Evolutionary conservation across 2,329 filamentous ascomycete genomes (phyloP), one percentile per base, ranked within the genome.

Genomic region (Furcasterigmium furcatum): DNA sequence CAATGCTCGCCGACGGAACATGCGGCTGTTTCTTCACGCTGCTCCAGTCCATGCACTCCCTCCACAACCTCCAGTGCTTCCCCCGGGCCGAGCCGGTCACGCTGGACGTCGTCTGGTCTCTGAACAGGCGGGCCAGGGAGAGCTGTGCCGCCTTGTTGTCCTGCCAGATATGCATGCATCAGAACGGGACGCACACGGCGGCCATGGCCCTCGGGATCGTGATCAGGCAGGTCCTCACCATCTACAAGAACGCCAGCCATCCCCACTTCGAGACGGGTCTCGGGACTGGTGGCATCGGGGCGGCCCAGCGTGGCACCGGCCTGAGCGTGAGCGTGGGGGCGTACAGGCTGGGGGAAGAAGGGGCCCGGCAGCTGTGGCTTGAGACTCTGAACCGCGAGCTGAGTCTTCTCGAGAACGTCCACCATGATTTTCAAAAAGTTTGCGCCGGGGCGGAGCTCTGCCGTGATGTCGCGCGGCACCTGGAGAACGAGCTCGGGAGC

Each of bases 201-300:
- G 66, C 68, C 5, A 76, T 76, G 73, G 63, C 77, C 0, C 62
- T 77, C n/a, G 71, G 69, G 0, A 76, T 73, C 0, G 61, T 77
- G 18, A 67, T 78, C 16, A 67, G 68, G 41, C 72, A 75, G 54
- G 69, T 74, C 39, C 68, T 71, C 2, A 68, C 65, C 2, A 67
- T 73, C 43, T 76, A 77, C 57, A 69, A 66, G 46, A 63, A 61
- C 16, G 70, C 68, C 3, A 67, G 63, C 9, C 58, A 67, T 40
- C 57, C 62, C 4, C 66, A 70, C 46, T 71, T 70, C 46, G 68
- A 67, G 32, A 50, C 13, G 24, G 13, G 21, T 12, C 5, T 18
- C 25, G 13, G 48, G 52, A 45, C n/a, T n/a, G n/a, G n/a, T n/a
- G n/a, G n/a, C 46, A n/a, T n/a, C n/a, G n/a, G n/a, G 55, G 41